Base-by-base conservation (phyloP, 345 rosid species). In the Eutrema heterophyllum region DNA sequence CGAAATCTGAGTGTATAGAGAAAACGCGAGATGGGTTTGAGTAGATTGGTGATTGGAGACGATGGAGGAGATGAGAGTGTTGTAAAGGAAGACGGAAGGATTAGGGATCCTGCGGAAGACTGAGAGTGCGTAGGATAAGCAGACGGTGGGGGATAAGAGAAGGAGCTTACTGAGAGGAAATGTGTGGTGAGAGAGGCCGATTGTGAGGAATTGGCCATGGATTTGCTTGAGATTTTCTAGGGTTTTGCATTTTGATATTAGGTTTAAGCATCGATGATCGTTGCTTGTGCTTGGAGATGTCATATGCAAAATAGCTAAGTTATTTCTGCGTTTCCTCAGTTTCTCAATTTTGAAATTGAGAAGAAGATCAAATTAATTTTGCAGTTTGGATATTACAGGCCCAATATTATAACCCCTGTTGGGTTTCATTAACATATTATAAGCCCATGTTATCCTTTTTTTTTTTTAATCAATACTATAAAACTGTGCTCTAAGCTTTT, bases 91-190 rank as follows among this genome's bases (percentile, higher is more conserved):
- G 38, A 86, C 62, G 0, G 92, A 82, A 27, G 89, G 92, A 45
- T 70, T 78, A 1, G 70, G 64, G 56, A 89, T 82, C 8, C 54
- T 87, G 18, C 78, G 72, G 62, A 89, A 87, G 72, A 87, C 73
- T 35, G 81, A 67, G 78, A 85, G 79, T 24, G 87, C 74, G 69
- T 84, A 80, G 27, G 86, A 0, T n/a, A 82, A 61, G 53, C 68
- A 71, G 9, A 85, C 7, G 40, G 79, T 40, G 50, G 89, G 75
- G 43, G 85, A 82, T 11, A 63, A 51, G 68, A 32, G 73, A 59
- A 90, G 91, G 55, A 89, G 87, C 26, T 75, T 80, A 53, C 87
- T 83, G 27, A 88, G 88, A 58, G 91, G 96, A 80, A 81, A 86
- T 12, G 88, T 85, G 78, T 80, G 89, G 72, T 64, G 82, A 52